Conservation (phyloP, 2,329 filamentous ascomycete genomes). For the Xylariaceae sp. region DNA sequence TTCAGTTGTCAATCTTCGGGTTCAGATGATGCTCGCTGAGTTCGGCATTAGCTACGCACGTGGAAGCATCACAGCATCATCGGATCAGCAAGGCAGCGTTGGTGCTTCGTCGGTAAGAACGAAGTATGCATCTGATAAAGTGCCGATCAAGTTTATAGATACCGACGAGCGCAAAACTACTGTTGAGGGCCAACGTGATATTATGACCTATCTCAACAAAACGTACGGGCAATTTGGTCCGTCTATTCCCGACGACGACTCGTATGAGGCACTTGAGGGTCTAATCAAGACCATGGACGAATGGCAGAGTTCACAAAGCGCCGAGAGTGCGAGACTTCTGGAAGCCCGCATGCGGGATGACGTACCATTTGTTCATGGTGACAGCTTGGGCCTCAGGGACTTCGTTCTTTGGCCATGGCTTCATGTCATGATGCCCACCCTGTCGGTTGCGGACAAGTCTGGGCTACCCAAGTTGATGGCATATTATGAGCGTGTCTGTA, state of each 20-base stretch:
- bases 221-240: slow-evolving; percentile 37
- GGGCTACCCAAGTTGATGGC: slow-evolving; percentile 40
- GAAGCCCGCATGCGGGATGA: slow-evolving; percentile 30
- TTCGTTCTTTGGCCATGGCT: slow-evolving; percentile 58
- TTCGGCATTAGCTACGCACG: slow-evolving; percentile 44
- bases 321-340: slow-evolving; percentile 35
- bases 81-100: neutral
- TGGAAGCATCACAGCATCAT: slow-evolving; percentile 32
- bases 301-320: slow-evolving; percentile 29
- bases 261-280: slow-evolving; percentile 12
- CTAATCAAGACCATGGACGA: slow-evolving; percentile 23
- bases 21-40: slow-evolving; percentile 51
- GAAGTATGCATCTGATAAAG: slow-evolving; percentile 11
- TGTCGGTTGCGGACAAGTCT: neutral
- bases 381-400: slow-evolving; percentile 45
- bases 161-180: slow-evolving; percentile 48
- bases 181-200: slow-evolving; percentile 49
- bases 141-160: slow-evolving; percentile 51
- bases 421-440: slow-evolving; percentile 38
- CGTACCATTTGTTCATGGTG: slow-evolving; percentile 46
- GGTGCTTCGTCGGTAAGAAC: neutral
- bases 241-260: slow-evolving; percentile 33
- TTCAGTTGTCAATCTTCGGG: slow-evolving; percentile 44
- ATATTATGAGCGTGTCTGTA: slow-evolving; percentile 33
- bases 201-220: slow-evolving; percentile 61